phyloP scores from a whole-genome alignment of 2,329 filamentous ascomycete species.

The Emergomyces pasteurianus region DNA sequence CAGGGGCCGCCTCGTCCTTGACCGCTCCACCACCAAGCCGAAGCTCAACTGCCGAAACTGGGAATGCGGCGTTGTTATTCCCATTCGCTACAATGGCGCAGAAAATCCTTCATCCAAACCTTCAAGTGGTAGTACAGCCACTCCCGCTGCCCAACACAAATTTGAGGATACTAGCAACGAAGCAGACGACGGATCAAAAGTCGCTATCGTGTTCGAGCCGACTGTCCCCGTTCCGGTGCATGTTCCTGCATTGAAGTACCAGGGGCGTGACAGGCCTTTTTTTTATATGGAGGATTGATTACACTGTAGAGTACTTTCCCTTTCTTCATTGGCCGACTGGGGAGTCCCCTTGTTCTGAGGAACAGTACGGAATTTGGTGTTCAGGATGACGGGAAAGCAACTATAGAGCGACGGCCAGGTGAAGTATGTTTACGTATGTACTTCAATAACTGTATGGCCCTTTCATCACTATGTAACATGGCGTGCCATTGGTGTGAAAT shows the following conservation, averaged over 20 bases:
- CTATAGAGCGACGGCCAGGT: not conserved
- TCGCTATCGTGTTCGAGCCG: conserved; percentile 23
- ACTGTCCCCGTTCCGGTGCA: conserved; percentile 35
- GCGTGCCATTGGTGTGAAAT: not conserved
- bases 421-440: not conserved
- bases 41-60: conserved; percentile 84
- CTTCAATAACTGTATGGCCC: not conserved
- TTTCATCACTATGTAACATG: not conserved
- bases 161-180: conserved; percentile 21
- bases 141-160: not conserved
- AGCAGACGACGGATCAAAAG: conserved; percentile 20
- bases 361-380: not conserved
- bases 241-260: conserved; percentile 22
- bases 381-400: not conserved
- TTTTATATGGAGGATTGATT: conserved; percentile 11
- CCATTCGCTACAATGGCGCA: conserved; percentile 28
- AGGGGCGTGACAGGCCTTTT: conserved; percentile 15
- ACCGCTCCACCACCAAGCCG: conserved; percentile 52
- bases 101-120: not conserved
- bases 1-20: conserved; percentile 67
- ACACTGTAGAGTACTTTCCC: no score
- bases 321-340: not conserved
- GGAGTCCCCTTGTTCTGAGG: no score
- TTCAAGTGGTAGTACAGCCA: not conserved
- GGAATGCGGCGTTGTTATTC: conserved; percentile 83